Conservation (phyloP, 306 rosid genomes). For the Quillaja saponaria region DNA sequence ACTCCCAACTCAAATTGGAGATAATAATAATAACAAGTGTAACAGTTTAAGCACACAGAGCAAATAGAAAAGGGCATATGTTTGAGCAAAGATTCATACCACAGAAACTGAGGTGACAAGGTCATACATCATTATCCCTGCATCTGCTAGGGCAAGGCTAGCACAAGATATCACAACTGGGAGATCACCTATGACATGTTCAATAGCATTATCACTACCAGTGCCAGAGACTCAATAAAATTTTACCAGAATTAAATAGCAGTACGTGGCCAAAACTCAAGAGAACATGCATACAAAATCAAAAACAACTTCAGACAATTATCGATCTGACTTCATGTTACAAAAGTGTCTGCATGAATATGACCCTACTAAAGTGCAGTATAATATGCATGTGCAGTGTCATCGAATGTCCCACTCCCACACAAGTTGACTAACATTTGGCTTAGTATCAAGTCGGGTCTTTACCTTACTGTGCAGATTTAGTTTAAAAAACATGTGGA, state of each 20-base stretch:
- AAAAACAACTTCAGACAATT: too few relatives aligned
- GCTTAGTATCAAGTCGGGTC: background rate
- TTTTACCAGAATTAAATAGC: background rate
- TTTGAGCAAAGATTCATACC: conserved; percentile 55
- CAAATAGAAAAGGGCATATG: conserved; percentile 18
- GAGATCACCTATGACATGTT: conserved; percentile 68
- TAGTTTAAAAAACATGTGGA: background rate
- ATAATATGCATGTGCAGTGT: conserved; percentile 4
- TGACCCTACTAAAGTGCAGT: conserved; percentile 9
- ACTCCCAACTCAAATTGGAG: background rate
- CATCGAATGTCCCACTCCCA: conserved; percentile 7
- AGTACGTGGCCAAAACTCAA: conserved; percentile 2
- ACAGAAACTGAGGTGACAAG: conserved; percentile 94
- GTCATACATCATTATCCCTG: conserved; percentile 94
- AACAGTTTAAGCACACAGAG: conserved; percentile 15
- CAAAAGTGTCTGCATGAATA: background rate
- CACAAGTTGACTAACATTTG: background rate
- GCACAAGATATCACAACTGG: conserved; percentile 95
- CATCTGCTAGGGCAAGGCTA: conserved; percentile 97
- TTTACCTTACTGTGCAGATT: background rate
- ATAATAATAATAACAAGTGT: background rate
- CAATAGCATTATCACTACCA: conserved; percentile 18
- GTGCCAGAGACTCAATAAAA: conserved; percentile 8
- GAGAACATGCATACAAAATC: too few relatives aligned
- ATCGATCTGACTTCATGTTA: conserved; percentile 18